Base-by-base conservation (phyloP, 176 grass and related monocot genomes). In the Pontederia paniculata region DNA sequence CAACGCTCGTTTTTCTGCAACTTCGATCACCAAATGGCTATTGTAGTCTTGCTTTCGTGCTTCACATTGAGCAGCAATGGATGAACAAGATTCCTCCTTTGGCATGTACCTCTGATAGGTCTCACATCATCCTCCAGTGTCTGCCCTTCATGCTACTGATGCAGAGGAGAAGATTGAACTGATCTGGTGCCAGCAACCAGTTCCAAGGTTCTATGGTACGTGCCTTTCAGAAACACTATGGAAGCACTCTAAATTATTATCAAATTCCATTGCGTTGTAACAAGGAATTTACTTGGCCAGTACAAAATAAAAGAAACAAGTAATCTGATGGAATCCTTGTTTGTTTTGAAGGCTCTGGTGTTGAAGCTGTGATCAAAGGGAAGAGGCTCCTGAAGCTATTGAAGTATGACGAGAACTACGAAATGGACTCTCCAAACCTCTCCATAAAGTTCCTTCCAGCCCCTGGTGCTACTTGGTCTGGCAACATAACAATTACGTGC, bases 121-220 rank as follows among this genome's bases (percentile, higher is more conserved):
- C 17, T 91, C 80, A 18, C 93, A 97, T 76, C 86, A 51, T 0
- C 93, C 93, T 3, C 86, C 93, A 0, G 80, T 97, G 2, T 82
- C 79, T 0, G 93, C 86, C 4, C 74, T 97, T 17, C 86, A 91
- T 43, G 86, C 93, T 12, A 88, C 93, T 2, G 68, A 84, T 42
- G 70, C 61, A 0, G 23, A 9, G 41, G 74, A 82, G 0, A 79
- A 82, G 17, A 18, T 88, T 18, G 80, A 87, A 31, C 72, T 98
- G 2, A 62, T 84, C 21, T 98, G 93, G 93, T 84, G 83, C 63
- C 93, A 98, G 37, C 71, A 43, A 55, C 74, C 80, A 19, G 66
- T 80, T 11, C 83, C 93, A 2, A 81, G 61, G 23, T 98, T 91
- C 44, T 60, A 81, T n/a, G 93, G 88, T 87, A 86, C 51, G 5